phyloP scores from a whole-genome alignment of 371 early-diverging fungal genomes.

The Zychaea mexicana region DNA sequence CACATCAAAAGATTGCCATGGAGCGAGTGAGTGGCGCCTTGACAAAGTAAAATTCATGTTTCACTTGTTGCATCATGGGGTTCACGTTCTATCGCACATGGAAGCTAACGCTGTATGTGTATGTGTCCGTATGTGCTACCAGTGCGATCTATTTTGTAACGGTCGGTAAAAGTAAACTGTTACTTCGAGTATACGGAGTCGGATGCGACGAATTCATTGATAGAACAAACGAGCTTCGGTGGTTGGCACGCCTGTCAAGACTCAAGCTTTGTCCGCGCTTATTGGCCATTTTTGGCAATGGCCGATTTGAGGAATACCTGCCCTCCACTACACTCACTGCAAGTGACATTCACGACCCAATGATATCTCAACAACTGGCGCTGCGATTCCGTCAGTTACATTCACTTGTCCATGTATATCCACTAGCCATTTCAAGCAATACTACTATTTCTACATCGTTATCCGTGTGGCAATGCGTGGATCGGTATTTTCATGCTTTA shows the following conservation, averaged over 20 bases:
- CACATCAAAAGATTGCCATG: conserved; percentile 38
- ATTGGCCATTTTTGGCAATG: conserved; percentile 87
- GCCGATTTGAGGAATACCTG: conserved; percentile 86
- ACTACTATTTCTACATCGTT: conserved; percentile 14
- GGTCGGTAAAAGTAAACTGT: conserved; percentile 45
- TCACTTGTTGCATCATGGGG: neutral
- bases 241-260: conserved; percentile 72
- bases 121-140: too few species aligned
- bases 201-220: conserved; percentile 80
- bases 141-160: conserved; percentile 76
- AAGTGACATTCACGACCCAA: conserved; percentile 66
- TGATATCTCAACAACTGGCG: conserved; percentile 76
- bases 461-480: conserved; percentile 66
- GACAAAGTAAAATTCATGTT: conserved; percentile 63
- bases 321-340: conserved; percentile 74
- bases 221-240: conserved; percentile 78
- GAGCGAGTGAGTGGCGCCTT: conserved; percentile 81
- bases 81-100: too few species aligned
- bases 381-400: conserved; percentile 75
- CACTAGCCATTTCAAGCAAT: too few species aligned
- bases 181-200: conserved; percentile 78
- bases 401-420: conserved; percentile 67
- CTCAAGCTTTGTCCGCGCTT: conserved; percentile 79
- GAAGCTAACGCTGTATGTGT: too few species aligned
- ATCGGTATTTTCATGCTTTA: conserved; percentile 54